Base-by-base conservation (phyloP, 768 basidiomycete species). In the Dioszegia crocea region DNA sequence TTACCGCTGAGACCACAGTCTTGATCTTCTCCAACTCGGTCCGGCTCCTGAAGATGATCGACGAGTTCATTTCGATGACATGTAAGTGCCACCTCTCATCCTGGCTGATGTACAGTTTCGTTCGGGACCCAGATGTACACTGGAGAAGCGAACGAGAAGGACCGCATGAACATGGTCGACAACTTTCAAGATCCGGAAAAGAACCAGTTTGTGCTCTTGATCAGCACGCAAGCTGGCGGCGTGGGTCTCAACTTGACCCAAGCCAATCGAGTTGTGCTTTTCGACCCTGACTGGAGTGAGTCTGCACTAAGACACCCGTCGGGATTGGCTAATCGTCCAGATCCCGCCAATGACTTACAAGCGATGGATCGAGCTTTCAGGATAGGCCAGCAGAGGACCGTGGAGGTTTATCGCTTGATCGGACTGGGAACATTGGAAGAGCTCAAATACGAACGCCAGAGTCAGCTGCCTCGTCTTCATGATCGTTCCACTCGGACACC, bases 241-340 rank as follows among this genome's bases (percentile, higher is more conserved):
- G 90, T 89, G 4, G 92, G 92, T 1, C 78, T 96, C 44, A 96
- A 93, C 71, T 77, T 96, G 46, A 91, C 89, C 16, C 87, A 87
- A 2, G 77, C 94, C 2, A 97, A 98, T 72, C 92, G 89, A 77
- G 94, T 96, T 21, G 88, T 92, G 26, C 88, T 92, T 40, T 91
- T 94, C 73, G 90, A 93, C 78, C 91, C 93, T 3, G 90, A 91
- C 64, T 97, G 93, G 93, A 97, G 91, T 91, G 75, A 74, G 88
- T 80, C 21, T 38, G 19, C n/a, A 4, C 12, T 40, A 3, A 11
- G 1, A 3, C 5, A 16, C 9, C 21, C 4, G 4, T 4, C 10
- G 4, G 33, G 11, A 24, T 10, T 23, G 4, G 30, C 57, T 60
- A 24, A 67, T 24, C n/a, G 36, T 38, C 3, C 59, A 93, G 91